Conservation (phyloP, 176 grass and related monocot species). For the Musa itinerans region DNA sequence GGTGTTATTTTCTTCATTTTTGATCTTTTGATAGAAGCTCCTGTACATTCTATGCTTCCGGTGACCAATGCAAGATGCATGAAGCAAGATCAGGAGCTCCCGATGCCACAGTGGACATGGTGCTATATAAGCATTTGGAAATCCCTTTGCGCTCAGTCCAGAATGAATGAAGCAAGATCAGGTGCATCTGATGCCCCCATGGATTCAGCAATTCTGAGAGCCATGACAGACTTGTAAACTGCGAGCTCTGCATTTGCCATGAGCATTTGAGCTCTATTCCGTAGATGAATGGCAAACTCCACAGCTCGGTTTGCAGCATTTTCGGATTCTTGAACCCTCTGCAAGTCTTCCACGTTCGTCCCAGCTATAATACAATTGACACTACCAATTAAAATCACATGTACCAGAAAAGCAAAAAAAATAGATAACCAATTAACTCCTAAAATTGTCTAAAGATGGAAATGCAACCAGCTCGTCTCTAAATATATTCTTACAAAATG, state of each 20-base stretch:
- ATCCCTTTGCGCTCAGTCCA: conserved; percentile 23
- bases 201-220: conserved; percentile 42
- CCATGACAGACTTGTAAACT: conserved; percentile 46
- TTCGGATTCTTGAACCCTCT: conserved; percentile 53
- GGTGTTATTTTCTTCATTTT: neutral
- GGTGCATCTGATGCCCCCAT: conserved; percentile 24
- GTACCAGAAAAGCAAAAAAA: neutral
- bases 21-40: neutral
- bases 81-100: neutral
- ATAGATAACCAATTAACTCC: neutral
- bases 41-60: neutral
- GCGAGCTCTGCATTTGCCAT: conserved; percentile 47
- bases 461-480: too few relatives aligned
- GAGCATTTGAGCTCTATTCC: conserved; percentile 44
- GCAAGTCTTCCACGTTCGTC: conserved; percentile 42
- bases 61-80: neutral
- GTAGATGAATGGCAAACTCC: conserved; percentile 34
- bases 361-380: conserved; percentile 16
- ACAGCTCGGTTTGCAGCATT: conserved; percentile 34
- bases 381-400: neutral
- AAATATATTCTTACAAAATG: too few relatives aligned
- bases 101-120: too few relatives aligned
- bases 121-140: too few relatives aligned
- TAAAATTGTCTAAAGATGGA: too few relatives aligned
- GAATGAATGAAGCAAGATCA: conserved; percentile 28